Base-by-base conservation (phyloP, 192 early-diverging fungal species). In the Backusella mclennaniae region DNA sequence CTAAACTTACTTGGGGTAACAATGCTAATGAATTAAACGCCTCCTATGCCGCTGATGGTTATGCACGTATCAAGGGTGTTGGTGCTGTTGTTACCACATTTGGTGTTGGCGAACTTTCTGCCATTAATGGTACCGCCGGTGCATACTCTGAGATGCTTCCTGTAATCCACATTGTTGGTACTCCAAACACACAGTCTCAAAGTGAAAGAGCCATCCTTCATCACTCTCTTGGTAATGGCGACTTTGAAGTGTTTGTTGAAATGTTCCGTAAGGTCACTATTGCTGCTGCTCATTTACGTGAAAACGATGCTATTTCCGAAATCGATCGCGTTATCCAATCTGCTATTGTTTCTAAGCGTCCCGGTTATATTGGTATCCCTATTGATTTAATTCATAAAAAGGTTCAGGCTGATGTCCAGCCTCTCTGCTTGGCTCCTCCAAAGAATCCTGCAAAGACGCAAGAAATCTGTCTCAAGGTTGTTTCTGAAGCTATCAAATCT, bases 131-230 rank as follows among this genome's bases (percentile, higher is more conserved):
- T 67, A 82, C 77, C 52, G 86, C 86, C 29, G 86, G 86, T 35
- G 84, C 84, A 14, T 78, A 74, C 29, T 74, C 84, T 42, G 86
- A 87, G 72, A 79, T 86, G 80, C 78, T 87, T 1, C 85, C 86
- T 0, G 86, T 87, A 6, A 76, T 87, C 4, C 86, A 87, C 76
- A 86, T 87, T 66, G 86, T 86, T 49, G 86, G 86, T 23, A 84
- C 85, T n/a, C 86, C 86, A 4, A 74, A 66, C 14, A 87, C 86
- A n/a, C 67, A 77, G 35, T 84, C 84, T 59, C 86, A 87, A 74
- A 36, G 73, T 21, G 39, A 73, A 1, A 83, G 82, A 7, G 84
- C 84, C 21, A 69, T 87, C 6, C 69, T 87, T 11, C 86, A 87
- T 74, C 86, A 87, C 44, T 79, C 86, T 15, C 80, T 87, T 26